Evolutionary conservation across 2,329 filamentous ascomycete genomes (phyloP), one percentile per base, ranked within the genome.

Genomic region (Aspergillaceae sp.): DNA sequence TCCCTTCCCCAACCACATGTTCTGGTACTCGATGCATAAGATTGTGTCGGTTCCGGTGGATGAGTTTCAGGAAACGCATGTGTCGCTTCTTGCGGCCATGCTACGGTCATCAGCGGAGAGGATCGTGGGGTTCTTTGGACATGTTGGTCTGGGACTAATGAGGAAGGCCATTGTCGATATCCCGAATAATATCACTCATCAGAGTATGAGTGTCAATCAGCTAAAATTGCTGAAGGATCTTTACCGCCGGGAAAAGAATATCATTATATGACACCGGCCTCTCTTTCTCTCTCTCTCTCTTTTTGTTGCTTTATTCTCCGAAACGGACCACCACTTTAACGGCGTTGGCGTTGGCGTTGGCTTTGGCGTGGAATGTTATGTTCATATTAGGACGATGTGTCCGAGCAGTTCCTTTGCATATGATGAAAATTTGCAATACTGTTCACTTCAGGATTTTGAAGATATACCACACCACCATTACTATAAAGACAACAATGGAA

Each of bases 101-200:
- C 78, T 91, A 29, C 77, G 84, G 45, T 79, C 83, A 27, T 84
- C 84, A 50, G 83, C 87, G 51, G 75, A 80, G 45, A 82, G 85
- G 11, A 88, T 97, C 57, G 70, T 96, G 42, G 73, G 75, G 9
- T 87, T 92, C 55, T 98, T 90, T 58, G 91, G 90, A 1, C 82
- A 80, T 42, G 80, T 84, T 5, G 90, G 80, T 0, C 63, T 86
- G n/a, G 84, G 79, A 0, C 80, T 87, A 1, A 64, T 96, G 53
- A 74, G 81, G 34, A 73, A 79, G 43, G 86, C 86, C 0, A 70
- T 91, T 28, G 66, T 92, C n/a, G 83, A 87, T 8, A 83, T 92
- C 42, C 88, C 87, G 2, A 64, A 51, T 28, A 49, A 47, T 4
- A 48, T 70, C 29, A 53, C 58, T n/a, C 55, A 54, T 35, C 61